A percentile compares a stretch with the other conserved stretches of the same genome.
These are phyloP conservation scores for Pulicaria dysenterica DNA, from an alignment of 129 eudicot species.

Conservation along the genomic window DNA sequence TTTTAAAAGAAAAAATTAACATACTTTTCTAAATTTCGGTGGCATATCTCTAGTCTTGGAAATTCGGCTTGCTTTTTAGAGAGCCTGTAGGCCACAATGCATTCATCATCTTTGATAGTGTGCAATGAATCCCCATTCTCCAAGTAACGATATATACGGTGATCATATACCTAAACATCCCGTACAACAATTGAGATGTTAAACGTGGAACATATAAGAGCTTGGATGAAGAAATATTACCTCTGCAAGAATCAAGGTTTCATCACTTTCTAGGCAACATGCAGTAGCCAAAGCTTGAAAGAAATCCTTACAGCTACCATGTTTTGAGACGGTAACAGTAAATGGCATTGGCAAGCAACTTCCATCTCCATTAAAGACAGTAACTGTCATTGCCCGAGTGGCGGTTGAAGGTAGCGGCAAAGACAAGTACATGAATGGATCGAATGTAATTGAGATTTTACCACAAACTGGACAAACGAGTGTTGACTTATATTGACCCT, in stretches of 20 bases:
- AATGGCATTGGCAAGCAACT: constrained; percentile 90
- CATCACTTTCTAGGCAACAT: constrained; percentile 72
- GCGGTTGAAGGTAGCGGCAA: constrained; percentile 94
- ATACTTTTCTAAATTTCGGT: constrained; percentile 73
- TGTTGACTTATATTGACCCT: constrained; percentile 99
- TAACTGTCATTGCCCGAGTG: constrained; percentile 78
- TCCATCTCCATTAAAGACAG: constrained; percentile 89
- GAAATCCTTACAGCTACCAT: constrained; percentile 81
- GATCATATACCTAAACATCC: constrained; percentile 71
- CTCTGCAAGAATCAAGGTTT: constrained; percentile 90
- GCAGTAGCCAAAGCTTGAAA: constrained; percentile 63
- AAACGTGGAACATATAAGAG: background rate
- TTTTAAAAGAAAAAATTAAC: constrained; percentile 14
- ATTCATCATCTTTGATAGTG: constrained; percentile 81
- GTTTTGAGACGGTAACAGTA: constrained; percentile 75
- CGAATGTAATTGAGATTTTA: constrained; percentile 91
- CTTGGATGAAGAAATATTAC: constrained; percentile 31
- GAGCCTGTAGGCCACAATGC: constrained; percentile 85
- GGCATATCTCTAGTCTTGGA: constrained; percentile 78
- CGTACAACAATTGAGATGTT: constrained; percentile 16
- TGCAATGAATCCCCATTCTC: constrained; percentile 66
- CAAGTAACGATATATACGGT: constrained; percentile 63
- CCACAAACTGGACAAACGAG: constrained; percentile 87
- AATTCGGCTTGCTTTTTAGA: constrained; percentile 54
- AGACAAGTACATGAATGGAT: constrained; percentile 98